Conservation (phyloP, 345 rosid genomes). For the Syzygium jambos region DNA sequence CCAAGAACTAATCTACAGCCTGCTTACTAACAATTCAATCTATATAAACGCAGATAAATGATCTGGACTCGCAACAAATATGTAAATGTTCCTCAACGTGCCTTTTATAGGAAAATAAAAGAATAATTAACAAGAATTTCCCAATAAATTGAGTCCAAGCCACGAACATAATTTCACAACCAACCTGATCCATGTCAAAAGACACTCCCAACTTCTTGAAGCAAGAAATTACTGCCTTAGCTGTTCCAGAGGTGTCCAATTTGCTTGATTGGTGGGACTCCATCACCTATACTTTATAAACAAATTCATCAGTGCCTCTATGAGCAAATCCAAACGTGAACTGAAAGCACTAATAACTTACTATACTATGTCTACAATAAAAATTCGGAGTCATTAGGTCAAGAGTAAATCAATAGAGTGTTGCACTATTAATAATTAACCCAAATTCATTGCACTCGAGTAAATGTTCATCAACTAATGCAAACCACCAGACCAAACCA, state of each 20-base stretch:
- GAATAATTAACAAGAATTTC: background rate
- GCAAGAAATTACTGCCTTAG: conserved; percentile 93
- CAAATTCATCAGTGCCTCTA: background rate
- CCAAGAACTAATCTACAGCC: background rate
- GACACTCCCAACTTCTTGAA: conserved; percentile 86
- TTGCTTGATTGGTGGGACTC: conserved; percentile 94
- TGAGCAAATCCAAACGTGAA: background rate
- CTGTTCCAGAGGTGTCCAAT: conserved; percentile 90
- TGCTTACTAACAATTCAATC: background rate
- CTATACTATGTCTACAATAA: background rate
- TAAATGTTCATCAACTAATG: background rate
- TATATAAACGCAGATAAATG: background rate
- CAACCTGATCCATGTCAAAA: conserved; percentile 69
- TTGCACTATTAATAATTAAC: background rate
- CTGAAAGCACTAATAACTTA: background rate
- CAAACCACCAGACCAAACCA: background rate
- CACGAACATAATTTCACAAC: background rate
- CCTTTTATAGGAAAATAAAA: background rate
- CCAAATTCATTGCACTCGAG: background rate
- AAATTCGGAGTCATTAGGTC: background rate
- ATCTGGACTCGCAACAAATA: background rate
- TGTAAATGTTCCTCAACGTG: accelerated
- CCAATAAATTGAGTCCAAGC: background rate
- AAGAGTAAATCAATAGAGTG: background rate
- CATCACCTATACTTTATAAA: conserved; percentile 50